Evolutionary conservation across 2,329 filamentous ascomycete genomes (phyloP).

Genomic region (Apiospora koreana): DNA sequence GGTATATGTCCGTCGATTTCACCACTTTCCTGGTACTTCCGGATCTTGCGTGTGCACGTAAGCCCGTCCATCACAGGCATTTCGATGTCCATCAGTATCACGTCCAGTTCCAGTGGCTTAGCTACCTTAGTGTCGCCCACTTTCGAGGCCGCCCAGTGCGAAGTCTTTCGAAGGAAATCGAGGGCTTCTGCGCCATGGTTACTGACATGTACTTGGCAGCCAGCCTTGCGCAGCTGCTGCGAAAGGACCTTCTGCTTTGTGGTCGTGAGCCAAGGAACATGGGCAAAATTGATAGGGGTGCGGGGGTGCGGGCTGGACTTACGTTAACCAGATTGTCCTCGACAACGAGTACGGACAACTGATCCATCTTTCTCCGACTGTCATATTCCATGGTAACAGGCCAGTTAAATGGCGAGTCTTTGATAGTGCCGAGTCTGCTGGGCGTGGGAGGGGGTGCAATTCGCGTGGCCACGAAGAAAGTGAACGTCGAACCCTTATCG

Average conservation of each 20-base stretch:
- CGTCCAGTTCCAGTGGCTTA: constrained; percentile 42
- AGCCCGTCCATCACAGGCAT: constrained; percentile 85
- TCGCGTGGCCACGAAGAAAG: constrained; percentile 72
- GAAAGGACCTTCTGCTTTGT: constrained; percentile 57
- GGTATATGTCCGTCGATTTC: constrained; percentile 67
- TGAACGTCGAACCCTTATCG: constrained; percentile 72
- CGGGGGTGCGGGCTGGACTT: background rate
- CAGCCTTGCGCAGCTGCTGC: constrained; percentile 59
- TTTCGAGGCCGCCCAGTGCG: constrained; percentile 48
- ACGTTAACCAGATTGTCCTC: constrained; percentile 67
- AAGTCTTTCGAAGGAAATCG: constrained; percentile 55
- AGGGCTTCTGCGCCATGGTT: constrained; percentile 66
- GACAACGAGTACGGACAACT: constrained; percentile 45
- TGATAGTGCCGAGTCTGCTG: constrained; percentile 8
- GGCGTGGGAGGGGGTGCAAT: constrained; percentile 28
- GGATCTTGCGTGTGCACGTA: constrained; percentile 69
- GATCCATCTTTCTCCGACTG: constrained; percentile 22
- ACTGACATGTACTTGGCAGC: constrained; percentile 61
- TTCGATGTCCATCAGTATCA: constrained; percentile 79
- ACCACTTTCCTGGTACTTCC: constrained; percentile 65
- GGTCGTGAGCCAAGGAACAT: background rate
- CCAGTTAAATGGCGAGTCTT: constrained; percentile 24
- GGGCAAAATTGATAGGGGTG: too few relatives aligned
- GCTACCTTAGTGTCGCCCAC: constrained; percentile 25
- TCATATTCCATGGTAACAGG: constrained; percentile 29